Conservation (phyloP, 78 protist species). For the Polysphondylium violaceum region DNA sequence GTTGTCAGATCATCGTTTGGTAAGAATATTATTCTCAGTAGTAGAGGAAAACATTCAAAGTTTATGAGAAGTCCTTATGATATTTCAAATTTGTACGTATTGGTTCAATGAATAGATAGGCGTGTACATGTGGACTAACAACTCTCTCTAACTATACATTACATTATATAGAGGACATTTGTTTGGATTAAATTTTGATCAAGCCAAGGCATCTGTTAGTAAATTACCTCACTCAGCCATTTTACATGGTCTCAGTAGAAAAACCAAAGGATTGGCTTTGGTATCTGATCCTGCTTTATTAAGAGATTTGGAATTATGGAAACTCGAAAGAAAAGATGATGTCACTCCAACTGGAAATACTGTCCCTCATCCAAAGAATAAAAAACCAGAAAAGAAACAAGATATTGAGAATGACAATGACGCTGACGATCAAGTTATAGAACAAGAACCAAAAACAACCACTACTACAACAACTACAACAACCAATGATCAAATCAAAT, state of each 20-base stretch:
- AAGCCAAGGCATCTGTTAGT: slow-evolving; percentile 50
- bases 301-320: slow-evolving; percentile 49
- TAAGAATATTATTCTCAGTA: slow-evolving; percentile 49
- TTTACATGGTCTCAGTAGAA: slow-evolving; percentile 40
- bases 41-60: neutral
- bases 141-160: too few relatives aligned
- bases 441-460: neutral
- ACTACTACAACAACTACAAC: neutral
- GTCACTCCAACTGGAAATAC: slow-evolving; percentile 7
- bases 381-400: neutral
- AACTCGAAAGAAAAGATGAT: slow-evolving; percentile 28
- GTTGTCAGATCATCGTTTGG: slow-evolving; percentile 48
- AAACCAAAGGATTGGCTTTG: slow-evolving; percentile 51
- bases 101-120: neutral
- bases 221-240: slow-evolving; percentile 59
- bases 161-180: slow-evolving; percentile 49
- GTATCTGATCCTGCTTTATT: neutral
- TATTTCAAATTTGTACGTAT: slow-evolving; percentile 27
- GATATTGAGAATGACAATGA: neutral
- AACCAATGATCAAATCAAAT: neutral
- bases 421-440: neutral
- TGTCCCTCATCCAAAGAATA: slow-evolving; percentile 43
- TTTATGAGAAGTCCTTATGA: slow-evolving; percentile 48
- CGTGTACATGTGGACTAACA: too few relatives aligned
- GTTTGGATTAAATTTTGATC: slow-evolving; percentile 66